phyloP scores from a whole-genome alignment of 768 basidiomycete genomes.

The Pleurotus salmoneostramineus region DNA sequence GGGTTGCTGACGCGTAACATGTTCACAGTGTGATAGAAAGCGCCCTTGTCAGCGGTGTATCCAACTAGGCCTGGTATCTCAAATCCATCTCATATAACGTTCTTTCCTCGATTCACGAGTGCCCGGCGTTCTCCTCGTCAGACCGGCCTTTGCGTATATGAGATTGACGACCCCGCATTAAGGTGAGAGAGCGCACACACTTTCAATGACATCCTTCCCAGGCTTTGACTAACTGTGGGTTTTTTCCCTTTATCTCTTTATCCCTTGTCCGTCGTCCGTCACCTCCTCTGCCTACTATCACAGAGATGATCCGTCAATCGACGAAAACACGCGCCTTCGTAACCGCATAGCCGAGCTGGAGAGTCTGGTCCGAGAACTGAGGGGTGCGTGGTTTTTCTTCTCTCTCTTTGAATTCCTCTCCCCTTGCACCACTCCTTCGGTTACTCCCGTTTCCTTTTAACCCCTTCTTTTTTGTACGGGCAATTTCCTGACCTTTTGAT shows the following conservation, averaged over 20 bases:
- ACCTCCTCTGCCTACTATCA: conserved; percentile 4
- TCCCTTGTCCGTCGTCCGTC: conserved; percentile 6
- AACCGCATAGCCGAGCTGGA: conserved; percentile 92
- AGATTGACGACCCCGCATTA: conserved; percentile 85
- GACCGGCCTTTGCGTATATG: conserved; percentile 95
- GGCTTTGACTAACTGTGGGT: conserved; percentile 6
- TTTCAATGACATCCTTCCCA: neutral
- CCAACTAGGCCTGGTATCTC: conserved; percentile 72
- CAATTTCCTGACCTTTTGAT: conserved; percentile 4
- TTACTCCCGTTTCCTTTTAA: too few species aligned
- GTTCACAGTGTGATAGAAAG: conserved; percentile 79
- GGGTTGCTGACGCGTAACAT: conserved; percentile 4
- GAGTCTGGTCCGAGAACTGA: conserved; percentile 86
- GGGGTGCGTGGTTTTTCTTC: conserved; percentile 35
- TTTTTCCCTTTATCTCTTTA: conserved; percentile 10
- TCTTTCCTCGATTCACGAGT: conserved; percentile 7
- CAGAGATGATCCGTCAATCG: conserved; percentile 84
- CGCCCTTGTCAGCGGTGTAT: conserved; percentile 90
- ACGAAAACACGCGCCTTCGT: conserved; percentile 81
- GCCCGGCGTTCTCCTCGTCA: conserved; percentile 20
- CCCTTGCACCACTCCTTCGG: neutral
- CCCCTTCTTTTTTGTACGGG: too few species aligned
- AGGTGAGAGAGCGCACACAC: conserved; percentile 36
- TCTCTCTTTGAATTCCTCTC: neutral
- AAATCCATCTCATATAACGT: neutral